Evolutionary conservation across 2,329 filamentous ascomycete genomes (phyloP), one percentile per base, ranked within the genome.

Genomic region (Botrytis cinerea): DNA sequence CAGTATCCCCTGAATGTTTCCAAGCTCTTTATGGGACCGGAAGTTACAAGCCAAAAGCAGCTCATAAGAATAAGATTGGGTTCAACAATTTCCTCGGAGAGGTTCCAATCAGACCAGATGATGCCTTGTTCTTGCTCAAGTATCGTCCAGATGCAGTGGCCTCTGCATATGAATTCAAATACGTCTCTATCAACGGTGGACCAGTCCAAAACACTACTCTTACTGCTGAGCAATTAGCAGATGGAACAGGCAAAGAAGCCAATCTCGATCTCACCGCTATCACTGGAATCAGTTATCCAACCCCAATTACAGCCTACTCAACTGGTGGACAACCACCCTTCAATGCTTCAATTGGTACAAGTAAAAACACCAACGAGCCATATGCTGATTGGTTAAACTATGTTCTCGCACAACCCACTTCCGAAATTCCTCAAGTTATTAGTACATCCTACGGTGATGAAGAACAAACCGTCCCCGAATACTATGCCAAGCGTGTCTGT

Each of bases 361-460:
- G 67, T 40, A 73, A 71, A 1, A 64, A 78, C 80, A 90, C 14
- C 59, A 77, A 90, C 77, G 88, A 90, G 78, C 88, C 88, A 0
- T 90, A 87, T 75, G 81, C 89, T 1, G 85, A 87, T 51, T 86
- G 88, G 76, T 81, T 89, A 10, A 82, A 87, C 64, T 84, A 85
- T 73, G 80, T 90, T 20, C 81, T 89, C 1, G 79, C 82, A 0
- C 84, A 86, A 61, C 79, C 81, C 12, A 80, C 43, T 14, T 40
- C 68, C 20, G 68, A 84, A 32, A 78, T 89, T 22, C 88, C 89
- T 0, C 87, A 88, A 70, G 85, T 90, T 2, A 83, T 90, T 20
- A 86, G 86, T 64, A 85, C 88, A 32, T 88, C 87, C 22, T 90
- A 90, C 78, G 86, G 85, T 22, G 88, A 90, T 75, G 86, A 90